Base-by-base conservation (phyloP, 176 grass and related monocot genomes). In the Miscanthus lutarioriparius region DNA sequence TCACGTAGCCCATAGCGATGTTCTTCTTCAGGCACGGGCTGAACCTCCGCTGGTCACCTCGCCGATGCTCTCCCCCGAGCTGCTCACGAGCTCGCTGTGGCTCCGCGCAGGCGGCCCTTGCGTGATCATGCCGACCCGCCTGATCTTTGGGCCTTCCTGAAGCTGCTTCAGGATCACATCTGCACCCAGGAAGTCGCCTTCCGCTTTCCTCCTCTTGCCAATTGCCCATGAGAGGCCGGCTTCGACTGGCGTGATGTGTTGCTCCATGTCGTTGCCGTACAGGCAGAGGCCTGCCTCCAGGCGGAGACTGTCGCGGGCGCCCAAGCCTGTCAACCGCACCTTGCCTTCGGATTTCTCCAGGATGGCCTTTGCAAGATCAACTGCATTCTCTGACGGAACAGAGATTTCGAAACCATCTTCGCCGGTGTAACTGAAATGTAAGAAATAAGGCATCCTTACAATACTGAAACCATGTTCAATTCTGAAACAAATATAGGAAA, bases 381-480 rank as follows among this genome's bases (percentile, higher is more conserved):
- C 70, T 8, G 97, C 86, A 82, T 94, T 94, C 78, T 99, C 97
- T 12, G 89, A 93, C 14, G 93, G 97, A 14, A 99, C 97, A 25
- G 97, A 99, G 74, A 99, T 99, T 83, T 99, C 97, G 61, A 96
- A 99, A 6, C 97, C 97, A 74, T 99, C 97, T 88, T 99, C 97
- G 4, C 97, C 97, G 2, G 97, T 99, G 64, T 99, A 99, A 51
- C 97, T 99, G 85, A 77, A 89, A 89, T 43, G n/a, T n/a, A 28
- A 76, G n/a, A 81, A 84, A 70, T 36, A 27, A 70, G n/a, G 47
- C 40, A 22, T 20, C 15, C 41, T 89, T 62, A 87, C 67, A 80
- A 61, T 17, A 76, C 36, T 64, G 65, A 66, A 19, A 59, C 1
- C 56, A 27, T 72, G 40, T 6, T 64, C 9, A 48, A 79, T 79